A percentile compares a stretch with the other conserved stretches of the same genome.
These are phyloP conservation scores for Podospora tetraspora DNA, from an alignment of 495 filamentous ascomycete species.

Conservation along the genomic window DNA sequence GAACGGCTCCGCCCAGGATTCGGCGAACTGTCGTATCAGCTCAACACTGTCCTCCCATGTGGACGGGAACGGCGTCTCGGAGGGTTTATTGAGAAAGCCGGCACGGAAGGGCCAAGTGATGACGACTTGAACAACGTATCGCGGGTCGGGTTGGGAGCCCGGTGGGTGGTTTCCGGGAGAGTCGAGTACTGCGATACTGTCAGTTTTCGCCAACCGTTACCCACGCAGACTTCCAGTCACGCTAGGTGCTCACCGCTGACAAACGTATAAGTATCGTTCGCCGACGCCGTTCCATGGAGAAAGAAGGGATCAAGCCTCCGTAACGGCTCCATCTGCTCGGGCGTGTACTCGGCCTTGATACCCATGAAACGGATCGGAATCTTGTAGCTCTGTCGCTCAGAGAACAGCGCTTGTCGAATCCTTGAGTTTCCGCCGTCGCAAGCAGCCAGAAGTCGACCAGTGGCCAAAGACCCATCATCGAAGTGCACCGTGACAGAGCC, in stretches of 20 bases:
- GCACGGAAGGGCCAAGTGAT: slow-evolving; percentile 45
- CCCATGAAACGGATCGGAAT: slow-evolving; percentile 31
- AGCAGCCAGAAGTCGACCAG: slow-evolving; percentile 27
- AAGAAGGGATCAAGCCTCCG: slow-evolving; percentile 52
- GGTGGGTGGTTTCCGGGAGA: slow-evolving; percentile 22
- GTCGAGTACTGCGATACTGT: slow-evolving; percentile 27
- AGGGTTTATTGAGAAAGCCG: slow-evolving; percentile 21
- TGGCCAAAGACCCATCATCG: slow-evolving; percentile 26
- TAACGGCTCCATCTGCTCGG: slow-evolving; percentile 28
- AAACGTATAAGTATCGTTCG: slow-evolving; percentile 46
- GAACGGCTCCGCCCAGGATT: slow-evolving; percentile 54
- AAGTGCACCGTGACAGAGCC: slow-evolving; percentile 25
- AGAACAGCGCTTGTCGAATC: slow-evolving; percentile 24
- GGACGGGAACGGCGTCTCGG: slow-evolving; percentile 35
- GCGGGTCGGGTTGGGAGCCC: slow-evolving; percentile 4
- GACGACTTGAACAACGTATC: slow-evolving; percentile 44
- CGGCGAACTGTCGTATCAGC: slow-evolving; percentile 49
- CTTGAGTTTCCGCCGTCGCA: slow-evolving; percentile 32
- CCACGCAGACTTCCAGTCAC: not conserved
- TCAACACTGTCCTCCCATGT: slow-evolving; percentile 38
- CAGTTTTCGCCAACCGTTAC: not conserved
- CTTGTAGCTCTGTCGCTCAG: slow-evolving; percentile 14
- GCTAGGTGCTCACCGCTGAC: slow-evolving; percentile 25
- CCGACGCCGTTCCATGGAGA: slow-evolving; percentile 55
- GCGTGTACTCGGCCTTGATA: slow-evolving; percentile 26